Evolutionary conservation across 192 early-diverging fungal species (phyloP), one percentile per base, ranked within the genome.

Genomic region (Physocladia obscura): DNA sequence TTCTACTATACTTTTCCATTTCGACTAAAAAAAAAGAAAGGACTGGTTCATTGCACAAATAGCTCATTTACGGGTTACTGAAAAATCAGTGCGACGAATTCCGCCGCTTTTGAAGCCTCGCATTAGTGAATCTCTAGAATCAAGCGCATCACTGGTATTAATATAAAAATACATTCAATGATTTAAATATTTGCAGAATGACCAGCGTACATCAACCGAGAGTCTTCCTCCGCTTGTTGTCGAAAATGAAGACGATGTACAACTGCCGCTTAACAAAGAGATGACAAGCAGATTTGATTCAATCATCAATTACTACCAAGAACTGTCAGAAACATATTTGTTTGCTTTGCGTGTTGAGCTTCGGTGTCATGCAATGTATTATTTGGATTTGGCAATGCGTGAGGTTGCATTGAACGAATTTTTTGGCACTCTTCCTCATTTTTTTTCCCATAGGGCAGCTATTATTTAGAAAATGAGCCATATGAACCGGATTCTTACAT

Each of bases 401-500:
- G 95, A 97, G 82, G 89, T 91, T 44, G 8, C 11, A 44, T 44
- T 44, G 32, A 17, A 36, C 34, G 13, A 52, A 27, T 30, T 34
- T 26, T 52, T 50, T 44, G 24, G 40, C 61, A 36, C n/a, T n/a
- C n/a, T 68, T 40, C 17, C 22, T 8, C 2, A 40, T 22, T 37
- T 2, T 52, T 68, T 21, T n/a, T 36, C 44, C 4, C 4, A 4
- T 61, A 91, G 84, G 95, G 95, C 49, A 89, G 84, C 71, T 96
- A 94, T 67, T 67, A 76, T 36, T 74, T 95, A 32, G 89, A 91
- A n/a, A 85, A 86, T 48, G 89, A 92, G 35, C 77, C 89, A 1
- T 74, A 74, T 30, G 95, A 96, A 57, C 94, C 94, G 2, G 95
- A 97, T 71, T 88, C 89, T 36, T 96, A 94, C 77, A 87, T 97